Evolutionary conservation across 2,329 filamentous ascomycete species (phyloP), one percentile per base, ranked within the genome.

Genomic region (Rhinocladiella mackenziei): DNA sequence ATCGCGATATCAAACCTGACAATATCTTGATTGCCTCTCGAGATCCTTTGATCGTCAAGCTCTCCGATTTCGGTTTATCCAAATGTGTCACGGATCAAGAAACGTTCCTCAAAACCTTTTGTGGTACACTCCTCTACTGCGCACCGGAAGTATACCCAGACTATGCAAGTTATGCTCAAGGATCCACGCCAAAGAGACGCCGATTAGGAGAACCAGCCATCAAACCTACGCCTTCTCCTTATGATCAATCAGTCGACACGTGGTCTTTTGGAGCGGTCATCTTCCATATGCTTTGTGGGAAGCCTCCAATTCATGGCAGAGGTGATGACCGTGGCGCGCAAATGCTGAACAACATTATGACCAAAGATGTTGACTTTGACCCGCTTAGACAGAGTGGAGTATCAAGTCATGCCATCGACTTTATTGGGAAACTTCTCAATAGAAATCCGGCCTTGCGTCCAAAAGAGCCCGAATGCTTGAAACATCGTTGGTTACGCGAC

Each of bases 1-100:
- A 98, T 66, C 84, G 92, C n/a, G 92, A 98, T 64, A 89, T 98
- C 60, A 98, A 98, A 62, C 92, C 92, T 0, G 92, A 98, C 71
- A 98, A 98, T 60, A 96, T 98, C 49, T 74, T 98, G 29, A 86
- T 97, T 55, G 74, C 81, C 8, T 83, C 80, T 1, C 63, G 79
- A 7, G 72, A 83, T 4, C 89, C 89, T 0, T 78, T 95, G 36
- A 73, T 78, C 10, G 84, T 97, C 57, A 97, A 98, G 65, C 73
- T 98, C 10, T 95, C 92, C 0, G 92, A 98, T 62, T 98, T 98
- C 69, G 92, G 92, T 2, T 70, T 98, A 3, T 97, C 92, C 2
- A 98, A 98, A 63, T 89, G 94, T 64, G 83, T 95, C 33, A 84
- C 89, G 50, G 87, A 87, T 54, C 82, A 89, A 50, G 84, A 94